phyloP scores from a whole-genome alignment of 2,329 filamentous ascomycete species.

The Fusarium xyrophilum region DNA sequence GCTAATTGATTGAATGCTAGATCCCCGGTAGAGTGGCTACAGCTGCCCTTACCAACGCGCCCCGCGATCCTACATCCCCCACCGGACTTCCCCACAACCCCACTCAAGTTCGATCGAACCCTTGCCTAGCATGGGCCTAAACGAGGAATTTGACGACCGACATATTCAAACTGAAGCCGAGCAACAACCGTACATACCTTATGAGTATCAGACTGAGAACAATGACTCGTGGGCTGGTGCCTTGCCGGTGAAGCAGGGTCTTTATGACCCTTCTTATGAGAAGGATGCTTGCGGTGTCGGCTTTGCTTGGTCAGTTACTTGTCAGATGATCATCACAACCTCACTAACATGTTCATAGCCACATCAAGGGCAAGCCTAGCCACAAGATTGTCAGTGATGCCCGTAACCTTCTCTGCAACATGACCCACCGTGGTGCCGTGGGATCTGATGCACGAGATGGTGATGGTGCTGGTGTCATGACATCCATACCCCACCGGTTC shows the following conservation, averaged over 20 bases:
- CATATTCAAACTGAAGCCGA: slow-evolving; percentile 67
- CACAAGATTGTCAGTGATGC: slow-evolving; percentile 99
- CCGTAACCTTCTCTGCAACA: slow-evolving; percentile 96
- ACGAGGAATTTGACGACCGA: slow-evolving; percentile 73
- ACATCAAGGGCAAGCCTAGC: slow-evolving; percentile 96
- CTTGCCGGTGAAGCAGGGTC: slow-evolving; percentile 96
- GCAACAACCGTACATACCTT: slow-evolving; percentile 68
- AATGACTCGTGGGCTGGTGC: slow-evolving; percentile 90
- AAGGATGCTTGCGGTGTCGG: slow-evolving; percentile 99
- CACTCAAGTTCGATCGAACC: slow-evolving; percentile 42
- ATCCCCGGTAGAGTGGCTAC: slow-evolving; percentile 34
- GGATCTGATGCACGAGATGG: slow-evolving; percentile 97
- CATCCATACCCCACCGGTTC: slow-evolving; percentile 96
- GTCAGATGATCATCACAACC: not conserved
- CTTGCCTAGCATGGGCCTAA: slow-evolving; percentile 74
- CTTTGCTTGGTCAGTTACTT: slow-evolving; percentile 84
- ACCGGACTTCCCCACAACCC: slow-evolving; percentile 37
- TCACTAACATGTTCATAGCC: slow-evolving; percentile 59
- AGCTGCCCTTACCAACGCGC: slow-evolving; percentile 40
- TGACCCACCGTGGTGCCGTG: slow-evolving; percentile 98
- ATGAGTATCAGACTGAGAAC: slow-evolving; percentile 88
- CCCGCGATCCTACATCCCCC: slow-evolving; percentile 37
- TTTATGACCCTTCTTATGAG: slow-evolving; percentile 94
- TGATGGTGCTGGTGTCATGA: slow-evolving; percentile 99
- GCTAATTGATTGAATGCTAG: slow-evolving; percentile 33